Conservation (phyloP, 495 filamentous ascomycete genomes). For the Tirmania nivea region DNA sequence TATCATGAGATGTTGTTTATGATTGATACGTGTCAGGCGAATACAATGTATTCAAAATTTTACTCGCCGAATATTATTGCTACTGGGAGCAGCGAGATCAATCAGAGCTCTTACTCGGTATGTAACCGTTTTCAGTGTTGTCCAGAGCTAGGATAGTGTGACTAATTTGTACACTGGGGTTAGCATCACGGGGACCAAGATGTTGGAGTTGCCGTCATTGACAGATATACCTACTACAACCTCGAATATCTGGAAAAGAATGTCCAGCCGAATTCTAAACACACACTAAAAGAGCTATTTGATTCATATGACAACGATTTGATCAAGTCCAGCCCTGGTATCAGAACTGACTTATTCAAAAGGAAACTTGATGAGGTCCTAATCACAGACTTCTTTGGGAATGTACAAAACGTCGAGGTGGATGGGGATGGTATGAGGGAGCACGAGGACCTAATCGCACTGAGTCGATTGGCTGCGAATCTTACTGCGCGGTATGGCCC, state of each 20-base stretch:
- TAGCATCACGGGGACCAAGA: slow-evolving; percentile 88
- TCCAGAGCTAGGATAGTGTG: background rate
- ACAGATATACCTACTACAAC: slow-evolving; percentile 96
- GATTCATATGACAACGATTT: slow-evolving; percentile 87
- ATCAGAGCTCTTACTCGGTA: slow-evolving; percentile 74
- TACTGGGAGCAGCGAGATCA: slow-evolving; percentile 77
- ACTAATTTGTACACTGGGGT: background rate
- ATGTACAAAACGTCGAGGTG: slow-evolving; percentile 89
- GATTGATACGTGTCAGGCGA: slow-evolving; percentile 99
- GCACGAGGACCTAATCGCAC: slow-evolving; percentile 48
- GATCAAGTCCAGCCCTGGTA: slow-evolving; percentile 81
- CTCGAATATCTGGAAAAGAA: slow-evolving; percentile 89
- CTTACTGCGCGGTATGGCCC: slow-evolving; percentile 6
- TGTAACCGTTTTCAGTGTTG: background rate
- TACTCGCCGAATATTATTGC: slow-evolving; percentile 95
- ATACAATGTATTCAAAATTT: slow-evolving; percentile 95
- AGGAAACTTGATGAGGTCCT: slow-evolving; percentile 30
- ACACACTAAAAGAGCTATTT: slow-evolving; percentile 79
- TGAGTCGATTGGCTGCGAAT: slow-evolving; percentile 25
- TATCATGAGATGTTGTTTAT: slow-evolving; percentile 96
- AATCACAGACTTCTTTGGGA: slow-evolving; percentile 94
- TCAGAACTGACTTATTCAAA: slow-evolving; percentile 80
- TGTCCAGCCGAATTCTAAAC: slow-evolving; percentile 54
- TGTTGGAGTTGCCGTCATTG: slow-evolving; percentile 92
- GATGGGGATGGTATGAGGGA: slow-evolving; percentile 34